Percentiles rank a stretch among this genome's conserved stretches.
Conservation (phyloP, 805 yeast genomes). For the Blastobotrys chiropterorum region DNA sequence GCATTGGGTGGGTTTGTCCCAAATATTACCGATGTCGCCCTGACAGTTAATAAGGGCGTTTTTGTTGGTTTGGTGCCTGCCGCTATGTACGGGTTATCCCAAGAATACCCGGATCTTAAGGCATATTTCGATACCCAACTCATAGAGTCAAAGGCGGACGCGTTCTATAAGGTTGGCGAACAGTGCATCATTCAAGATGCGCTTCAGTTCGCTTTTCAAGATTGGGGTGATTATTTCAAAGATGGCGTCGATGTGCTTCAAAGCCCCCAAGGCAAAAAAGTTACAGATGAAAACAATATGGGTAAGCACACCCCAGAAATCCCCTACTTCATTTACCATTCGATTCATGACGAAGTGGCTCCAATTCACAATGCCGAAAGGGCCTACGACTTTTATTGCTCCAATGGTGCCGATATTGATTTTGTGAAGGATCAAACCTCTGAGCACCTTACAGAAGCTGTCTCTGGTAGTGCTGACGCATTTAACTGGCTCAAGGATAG, state of each 20-base stretch:
- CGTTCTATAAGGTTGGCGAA: conserved; percentile 6
- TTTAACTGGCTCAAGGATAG: conserved; percentile 4
- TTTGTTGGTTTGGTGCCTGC: conserved; percentile 22
- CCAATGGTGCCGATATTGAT: conserved; percentile 1
- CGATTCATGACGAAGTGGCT: conserved; percentile 19
- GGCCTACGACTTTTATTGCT: neutral
- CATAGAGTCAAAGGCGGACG: conserved; percentile 5
- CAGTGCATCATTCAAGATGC: conserved; percentile 13
- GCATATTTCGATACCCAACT: conserved; percentile 9
- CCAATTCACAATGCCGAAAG: neutral
- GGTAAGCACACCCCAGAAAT: conserved; percentile 17
- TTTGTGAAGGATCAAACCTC: neutral
- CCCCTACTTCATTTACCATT: conserved; percentile 23
- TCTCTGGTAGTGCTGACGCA: conserved; percentile 2
- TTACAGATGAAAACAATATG: conserved; percentile 18
- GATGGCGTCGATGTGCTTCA: conserved; percentile 17
- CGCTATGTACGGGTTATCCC: conserved; percentile 26
- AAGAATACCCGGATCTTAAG: conserved; percentile 23
- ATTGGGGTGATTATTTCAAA: conserved; percentile 17
- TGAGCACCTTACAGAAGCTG: conserved; percentile 1
- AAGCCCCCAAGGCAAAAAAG: conserved; percentile 10
- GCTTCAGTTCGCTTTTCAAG: conserved; percentile 12
- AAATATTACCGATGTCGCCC: conserved; percentile 16
- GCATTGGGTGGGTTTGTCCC: conserved; percentile 27
- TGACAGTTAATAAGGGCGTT: conserved; percentile 17